Percentiles rank a stretch among this genome's conserved stretches.
phyloP scores from a whole-genome alignment of 345 rosid species.

The Kandelia obovata region DNA sequence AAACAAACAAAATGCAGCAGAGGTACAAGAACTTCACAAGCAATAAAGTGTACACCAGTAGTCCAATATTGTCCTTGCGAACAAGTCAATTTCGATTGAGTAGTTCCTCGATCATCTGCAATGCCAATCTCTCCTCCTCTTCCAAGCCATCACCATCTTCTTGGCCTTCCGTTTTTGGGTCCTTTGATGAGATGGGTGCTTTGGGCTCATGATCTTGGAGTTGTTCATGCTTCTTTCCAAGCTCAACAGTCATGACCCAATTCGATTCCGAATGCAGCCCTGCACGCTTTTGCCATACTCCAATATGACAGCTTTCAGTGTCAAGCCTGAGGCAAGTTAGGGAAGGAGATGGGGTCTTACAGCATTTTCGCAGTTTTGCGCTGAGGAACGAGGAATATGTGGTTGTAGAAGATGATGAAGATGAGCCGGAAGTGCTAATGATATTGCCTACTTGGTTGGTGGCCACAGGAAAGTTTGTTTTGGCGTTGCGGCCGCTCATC shows the following conservation, averaged over 20 bases:
- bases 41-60: background rate
- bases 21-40: too few relatives aligned
- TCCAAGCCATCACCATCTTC: constrained; percentile 1
- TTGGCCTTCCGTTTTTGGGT: background rate
- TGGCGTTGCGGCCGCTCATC: constrained; percentile 73
- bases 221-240: constrained; percentile 17
- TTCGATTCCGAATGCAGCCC: constrained; percentile 25
- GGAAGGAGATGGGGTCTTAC: constrained; percentile 35
- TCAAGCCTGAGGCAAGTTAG: constrained; percentile 41
- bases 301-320: constrained; percentile 36
- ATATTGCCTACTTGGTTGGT: constrained; percentile 15
- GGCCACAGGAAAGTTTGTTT: constrained; percentile 57
- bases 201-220: background rate
- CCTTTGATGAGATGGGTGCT: background rate
- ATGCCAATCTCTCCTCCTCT: constrained; percentile 33
- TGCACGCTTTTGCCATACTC: constrained; percentile 40
- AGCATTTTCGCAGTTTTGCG: constrained; percentile 31
- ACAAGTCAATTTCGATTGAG: constrained; percentile 24
- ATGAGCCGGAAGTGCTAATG: background rate
- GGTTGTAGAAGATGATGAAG: background rate
- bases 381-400: constrained; percentile 13
- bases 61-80: background rate
- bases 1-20: too few relatives aligned
- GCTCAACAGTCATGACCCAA: constrained; percentile 40
- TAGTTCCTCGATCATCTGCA: constrained; percentile 44